A percentile compares a stretch with the other conserved stretches of the same genome.
These are phyloP conservation scores for Rhododendron ferrugineum DNA, from an alignment of 148 eudicot species.

Conservation along the genomic window DNA sequence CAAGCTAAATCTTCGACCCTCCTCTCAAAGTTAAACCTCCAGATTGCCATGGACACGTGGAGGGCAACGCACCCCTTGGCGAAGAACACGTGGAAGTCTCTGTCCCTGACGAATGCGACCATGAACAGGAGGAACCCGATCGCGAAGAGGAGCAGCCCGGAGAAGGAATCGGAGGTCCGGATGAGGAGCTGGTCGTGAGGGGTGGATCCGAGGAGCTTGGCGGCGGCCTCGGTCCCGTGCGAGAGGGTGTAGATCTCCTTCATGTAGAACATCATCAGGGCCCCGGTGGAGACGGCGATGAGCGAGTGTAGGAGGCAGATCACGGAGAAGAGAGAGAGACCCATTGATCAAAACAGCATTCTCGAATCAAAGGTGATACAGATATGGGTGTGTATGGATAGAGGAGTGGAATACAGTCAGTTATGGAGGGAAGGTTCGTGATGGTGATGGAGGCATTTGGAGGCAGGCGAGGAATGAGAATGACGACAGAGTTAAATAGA, in stretches of 20 bases:
- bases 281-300: constrained; percentile 6
- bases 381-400: background rate
- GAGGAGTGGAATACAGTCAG: background rate
- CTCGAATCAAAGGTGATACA: background rate
- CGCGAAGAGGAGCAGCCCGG: constrained; percentile 13
- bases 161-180: constrained; percentile 14
- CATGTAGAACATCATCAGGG: constrained; percentile 16
- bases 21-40: constrained; percentile 19
- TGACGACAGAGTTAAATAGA: too few species aligned
- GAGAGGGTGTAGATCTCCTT: constrained; percentile 14
- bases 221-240: constrained; percentile 10
- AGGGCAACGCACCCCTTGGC: constrained; percentile 13
- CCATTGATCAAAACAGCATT: constrained; percentile 1
- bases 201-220: constrained; percentile 3
- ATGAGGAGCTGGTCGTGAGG: constrained; percentile 12
- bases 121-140: constrained; percentile 13
- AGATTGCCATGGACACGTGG: constrained; percentile 14
- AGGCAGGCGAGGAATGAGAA: too few species aligned
- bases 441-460: too few species aligned
- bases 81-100: constrained; percentile 11
- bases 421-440: background rate
- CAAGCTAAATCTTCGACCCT: constrained; percentile 19
- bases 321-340: constrained; percentile 10
- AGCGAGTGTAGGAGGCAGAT: constrained; percentile 16
- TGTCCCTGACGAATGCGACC: constrained; percentile 11